Conservation (phyloP, 2,329 filamentous ascomycete genomes). For the Westerdykella sp. region DNA sequence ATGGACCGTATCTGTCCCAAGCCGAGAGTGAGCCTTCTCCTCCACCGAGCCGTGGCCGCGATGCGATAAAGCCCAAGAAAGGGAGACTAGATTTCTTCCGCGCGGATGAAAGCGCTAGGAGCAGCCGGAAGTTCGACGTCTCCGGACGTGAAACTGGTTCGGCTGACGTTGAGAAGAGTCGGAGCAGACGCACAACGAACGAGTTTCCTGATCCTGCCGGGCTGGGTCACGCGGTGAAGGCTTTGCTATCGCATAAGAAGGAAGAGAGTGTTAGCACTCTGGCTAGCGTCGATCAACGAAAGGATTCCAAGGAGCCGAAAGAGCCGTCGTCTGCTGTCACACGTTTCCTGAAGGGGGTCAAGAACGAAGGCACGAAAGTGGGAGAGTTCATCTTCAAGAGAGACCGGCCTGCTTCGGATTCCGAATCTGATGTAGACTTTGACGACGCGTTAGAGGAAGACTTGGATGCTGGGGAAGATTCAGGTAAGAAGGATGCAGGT, state of each 20-base stretch:
- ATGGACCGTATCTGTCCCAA: conserved; percentile 25
- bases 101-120: conserved; percentile 32
- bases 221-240: conserved; percentile 26
- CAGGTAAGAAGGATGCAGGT: conserved; percentile 12
- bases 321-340: conserved; percentile 53
- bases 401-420: conserved; percentile 43
- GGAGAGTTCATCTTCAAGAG: conserved; percentile 56
- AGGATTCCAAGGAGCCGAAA: conserved; percentile 37
- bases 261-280: conserved; percentile 36
- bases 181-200: conserved; percentile 24
- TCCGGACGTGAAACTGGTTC: conserved; percentile 11
- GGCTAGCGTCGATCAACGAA: conserved; percentile 21
- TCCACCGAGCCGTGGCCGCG: conserved; percentile 28
- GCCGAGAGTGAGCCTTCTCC: conserved; percentile 34
- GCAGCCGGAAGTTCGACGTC: conserved; percentile 14
- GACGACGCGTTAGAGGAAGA: conserved; percentile 40
- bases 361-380: conserved; percentile 57
- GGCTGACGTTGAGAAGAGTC: conserved; percentile 19
- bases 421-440: conserved; percentile 41
- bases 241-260: conserved; percentile 30
- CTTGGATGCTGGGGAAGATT: conserved; percentile 25
- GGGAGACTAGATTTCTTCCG: conserved; percentile 40
- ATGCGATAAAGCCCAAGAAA: conserved; percentile 31
- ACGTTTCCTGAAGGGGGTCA: conserved; percentile 72
- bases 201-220: conserved; percentile 28